These are phyloP conservation scores for Phialophora expanda DNA, from an alignment of 2,329 filamentous ascomycete genomes.

Conservation along the genomic window DNA sequence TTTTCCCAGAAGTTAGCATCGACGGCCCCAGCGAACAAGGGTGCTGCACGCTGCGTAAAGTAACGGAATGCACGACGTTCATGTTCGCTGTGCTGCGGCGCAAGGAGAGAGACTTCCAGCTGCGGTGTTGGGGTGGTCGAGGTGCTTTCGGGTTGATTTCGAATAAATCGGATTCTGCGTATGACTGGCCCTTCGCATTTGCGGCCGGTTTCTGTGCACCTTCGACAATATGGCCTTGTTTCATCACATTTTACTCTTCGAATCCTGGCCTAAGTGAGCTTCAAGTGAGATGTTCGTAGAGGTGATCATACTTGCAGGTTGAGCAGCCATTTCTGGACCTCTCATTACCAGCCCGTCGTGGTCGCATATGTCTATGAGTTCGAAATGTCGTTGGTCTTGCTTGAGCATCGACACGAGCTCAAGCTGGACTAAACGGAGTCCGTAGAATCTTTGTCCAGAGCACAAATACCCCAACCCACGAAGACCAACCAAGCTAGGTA, in stretches of 20 bases:
- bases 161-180: slow-evolving; percentile 27
- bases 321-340: slow-evolving; percentile 35
- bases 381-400: neutral
- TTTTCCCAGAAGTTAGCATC: slow-evolving; percentile 33
- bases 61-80: slow-evolving; percentile 35
- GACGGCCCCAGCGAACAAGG: slow-evolving; percentile 28
- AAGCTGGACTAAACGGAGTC: neutral
- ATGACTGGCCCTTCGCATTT: slow-evolving; percentile 30
- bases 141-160: slow-evolving; percentile 6
- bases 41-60: slow-evolving; percentile 25
- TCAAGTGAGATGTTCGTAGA: neutral
- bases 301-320: slow-evolving; percentile 33
- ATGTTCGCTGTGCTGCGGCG: slow-evolving; percentile 21
- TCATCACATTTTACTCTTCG: slow-evolving; percentile 35
- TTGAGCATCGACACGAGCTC: neutral
- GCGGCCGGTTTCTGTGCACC: slow-evolving; percentile 31
- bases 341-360: slow-evolving; percentile 23
- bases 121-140: slow-evolving; percentile 24
- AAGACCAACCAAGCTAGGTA: neutral
- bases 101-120: slow-evolving; percentile 23
- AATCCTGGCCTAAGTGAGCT: slow-evolving; percentile 20
- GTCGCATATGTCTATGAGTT: slow-evolving; percentile 7
- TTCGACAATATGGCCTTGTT: slow-evolving; percentile 31
- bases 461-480: neutral
- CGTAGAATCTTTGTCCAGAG: neutral